Base-by-base conservation (phyloP, 768 basidiomycete genomes). In the Piloderma croceum region DNA sequence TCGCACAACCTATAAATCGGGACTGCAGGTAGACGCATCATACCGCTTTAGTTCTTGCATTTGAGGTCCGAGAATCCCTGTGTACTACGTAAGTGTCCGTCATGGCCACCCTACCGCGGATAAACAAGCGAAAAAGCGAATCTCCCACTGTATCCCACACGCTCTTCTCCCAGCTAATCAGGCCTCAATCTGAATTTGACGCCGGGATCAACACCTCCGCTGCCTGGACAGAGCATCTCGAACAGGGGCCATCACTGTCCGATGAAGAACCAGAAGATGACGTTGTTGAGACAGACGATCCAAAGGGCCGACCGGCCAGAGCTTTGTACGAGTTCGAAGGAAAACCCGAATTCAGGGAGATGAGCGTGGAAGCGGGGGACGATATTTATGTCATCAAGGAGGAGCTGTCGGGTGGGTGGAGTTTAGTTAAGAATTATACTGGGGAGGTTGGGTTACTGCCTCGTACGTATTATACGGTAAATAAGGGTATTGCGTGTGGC, bases 401-500 rank as follows among this genome's bases (percentile, higher is more conserved):
- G 45, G 72, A 85, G 39, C 67, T 79, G 1, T 79, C 77, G 6
- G 83, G 88, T 47, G 87, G 86, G 5, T 89, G 87, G 87, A 88
- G 87, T 61, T 65, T 90, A 24, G 81, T 82, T 11, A 76, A 68
- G 61, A 71, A 65, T 43, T 59, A 50, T 9, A 64, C 58, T n/a
- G 77, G 76, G 22, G 77, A 81, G 52, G 60, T 84, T 41, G 87
- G 87, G 1, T 59, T 89, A 43, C 47, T 89, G 34, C 87, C 87
- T 15, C 68, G 69, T 31, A 64, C 75, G 9, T 87, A 89, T 59
- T 89, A 86, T 58, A 81, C 80, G 43, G 85, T 84, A n/a, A n/a
- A n/a, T n/a, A n/a, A n/a, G n/a, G n/a, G 55, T 40, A 74, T 68
- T 11, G 17, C 13, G 23, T 24, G n/a, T 41, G 4, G 5, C 27